Percentiles rank a stretch among this genome's conserved stretches.
Evolutionary conservation across 2,329 filamentous ascomycete genomes (phyloP).

Genomic region (Periconia digitata): DNA sequence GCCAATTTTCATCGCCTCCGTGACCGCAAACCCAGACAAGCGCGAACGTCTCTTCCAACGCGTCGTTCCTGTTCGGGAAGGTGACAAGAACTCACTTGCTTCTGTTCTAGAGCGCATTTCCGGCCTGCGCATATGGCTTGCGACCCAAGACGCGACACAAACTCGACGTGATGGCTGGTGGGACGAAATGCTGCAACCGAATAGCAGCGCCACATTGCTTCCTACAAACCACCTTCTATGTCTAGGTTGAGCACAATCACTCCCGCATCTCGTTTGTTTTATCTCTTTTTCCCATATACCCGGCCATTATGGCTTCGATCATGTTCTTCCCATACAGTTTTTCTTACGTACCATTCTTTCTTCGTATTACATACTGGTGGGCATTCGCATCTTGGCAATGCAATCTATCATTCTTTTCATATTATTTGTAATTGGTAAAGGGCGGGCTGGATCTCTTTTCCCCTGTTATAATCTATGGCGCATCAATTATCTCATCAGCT

Average conservation of each 20-base stretch:
- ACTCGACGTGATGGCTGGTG: conserved; percentile 32
- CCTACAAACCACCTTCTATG: conserved; percentile 17
- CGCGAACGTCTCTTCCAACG: conserved; percentile 34
- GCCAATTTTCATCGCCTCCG: conserved; percentile 36
- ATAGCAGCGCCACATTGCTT: conserved; percentile 25
- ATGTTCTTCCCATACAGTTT: not conserved
- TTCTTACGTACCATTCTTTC: not conserved
- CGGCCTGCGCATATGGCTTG: conserved; percentile 33
- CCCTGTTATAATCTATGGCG: no score
- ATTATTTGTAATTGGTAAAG: not conserved
- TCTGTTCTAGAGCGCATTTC: conserved; percentile 34
- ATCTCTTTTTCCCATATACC: not conserved
- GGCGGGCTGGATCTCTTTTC: no score
- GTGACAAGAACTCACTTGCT: conserved; percentile 35
- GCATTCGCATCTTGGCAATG: not conserved
- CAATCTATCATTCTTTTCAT: not conserved
- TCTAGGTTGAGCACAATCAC: conserved; percentile 12
- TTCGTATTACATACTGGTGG: not conserved
- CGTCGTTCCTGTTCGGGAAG: conserved; percentile 34
- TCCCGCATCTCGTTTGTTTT: not conserved
- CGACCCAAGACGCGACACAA: conserved; percentile 25
- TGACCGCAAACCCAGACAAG: conserved; percentile 34
- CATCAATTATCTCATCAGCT: no score
- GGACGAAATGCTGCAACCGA: conserved; percentile 36
- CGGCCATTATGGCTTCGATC: not conserved